phyloP scores from a whole-genome alignment of 441 rosid species.

The Monsonia emarginata region DNA sequence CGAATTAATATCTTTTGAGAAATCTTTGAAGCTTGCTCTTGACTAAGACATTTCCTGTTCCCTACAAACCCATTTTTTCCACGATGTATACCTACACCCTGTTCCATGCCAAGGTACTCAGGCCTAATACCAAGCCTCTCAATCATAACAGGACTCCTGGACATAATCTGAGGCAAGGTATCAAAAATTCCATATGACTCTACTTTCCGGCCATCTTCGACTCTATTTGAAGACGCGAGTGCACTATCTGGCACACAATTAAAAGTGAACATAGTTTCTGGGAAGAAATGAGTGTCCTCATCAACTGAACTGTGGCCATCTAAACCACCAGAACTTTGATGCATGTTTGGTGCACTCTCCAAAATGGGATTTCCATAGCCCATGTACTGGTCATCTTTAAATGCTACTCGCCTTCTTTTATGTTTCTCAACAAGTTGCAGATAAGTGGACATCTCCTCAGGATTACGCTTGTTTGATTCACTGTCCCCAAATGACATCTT shows the following conservation, averaged over 20 bases:
- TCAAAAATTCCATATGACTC: constrained; percentile 65
- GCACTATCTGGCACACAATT: constrained; percentile 81
- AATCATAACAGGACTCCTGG: constrained; percentile 55
- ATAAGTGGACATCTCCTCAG: constrained; percentile 65
- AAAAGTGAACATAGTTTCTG: constrained; percentile 60
- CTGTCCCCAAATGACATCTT: constrained; percentile 41
- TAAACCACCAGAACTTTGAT: constrained; percentile 33
- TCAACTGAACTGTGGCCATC: constrained; percentile 38
- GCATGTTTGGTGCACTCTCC: constrained; percentile 27
- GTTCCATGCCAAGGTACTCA: constrained; percentile 48
- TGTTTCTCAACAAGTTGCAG: constrained; percentile 45
- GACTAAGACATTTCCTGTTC: constrained; percentile 39
- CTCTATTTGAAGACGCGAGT: constrained; percentile 32
- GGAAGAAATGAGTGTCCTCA: constrained; percentile 52
- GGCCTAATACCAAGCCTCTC: constrained; percentile 77
- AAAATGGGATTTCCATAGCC: constrained; percentile 24
- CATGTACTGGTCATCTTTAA: constrained; percentile 32
- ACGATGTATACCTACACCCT: constrained; percentile 44
- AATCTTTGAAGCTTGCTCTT: constrained; percentile 57
- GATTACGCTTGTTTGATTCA: constrained; percentile 58
- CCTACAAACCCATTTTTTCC: constrained; percentile 39
- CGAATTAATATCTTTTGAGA: constrained; percentile 58
- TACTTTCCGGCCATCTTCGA: constrained; percentile 32
- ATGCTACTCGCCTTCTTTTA: constrained; percentile 59
- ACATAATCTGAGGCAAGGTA: constrained; percentile 49